Conservation (phyloP, 1,284 basidiomycete species). For the Calocybe gambosa region DNA sequence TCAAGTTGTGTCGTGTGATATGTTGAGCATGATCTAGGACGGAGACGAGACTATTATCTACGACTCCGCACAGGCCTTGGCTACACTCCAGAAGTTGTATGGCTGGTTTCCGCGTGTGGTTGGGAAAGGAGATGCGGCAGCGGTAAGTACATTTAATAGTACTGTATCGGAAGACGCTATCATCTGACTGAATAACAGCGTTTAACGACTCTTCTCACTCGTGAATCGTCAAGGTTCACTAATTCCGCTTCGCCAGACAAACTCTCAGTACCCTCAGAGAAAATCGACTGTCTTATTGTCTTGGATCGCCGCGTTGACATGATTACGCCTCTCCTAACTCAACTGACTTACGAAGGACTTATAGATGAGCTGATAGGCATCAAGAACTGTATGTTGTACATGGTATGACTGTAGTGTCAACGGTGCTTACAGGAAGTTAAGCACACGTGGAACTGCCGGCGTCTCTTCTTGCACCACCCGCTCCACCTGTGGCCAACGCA, state of each 20-base stretch:
- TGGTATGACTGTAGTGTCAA: neutral
- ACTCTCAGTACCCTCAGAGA: constrained; percentile 41
- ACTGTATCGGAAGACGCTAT: neutral
- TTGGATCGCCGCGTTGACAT: constrained; percentile 92
- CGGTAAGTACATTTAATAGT: constrained; percentile 43
- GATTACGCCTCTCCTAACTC: constrained; percentile 93
- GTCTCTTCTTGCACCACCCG: constrained; percentile 56
- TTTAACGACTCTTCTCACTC: constrained; percentile 67
- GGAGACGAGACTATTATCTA: constrained; percentile 92
- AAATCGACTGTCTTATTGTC: constrained; percentile 84
- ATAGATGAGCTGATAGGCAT: constrained; percentile 94
- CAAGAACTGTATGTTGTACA: constrained; percentile 64
- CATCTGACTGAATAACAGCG: constrained; percentile 42
- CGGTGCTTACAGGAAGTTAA: constrained; percentile 24
- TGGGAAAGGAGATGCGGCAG: constrained; percentile 90
- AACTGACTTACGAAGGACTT: constrained; percentile 95
- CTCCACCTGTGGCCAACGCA: constrained; percentile 30
- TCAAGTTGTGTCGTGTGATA: neutral
- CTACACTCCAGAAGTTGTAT: constrained; percentile 81
- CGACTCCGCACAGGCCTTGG: constrained; percentile 83
- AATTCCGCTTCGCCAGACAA: constrained; percentile 32
- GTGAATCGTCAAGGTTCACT: constrained; percentile 43
- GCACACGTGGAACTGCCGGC: constrained; percentile 90
- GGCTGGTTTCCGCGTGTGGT: constrained; percentile 90
- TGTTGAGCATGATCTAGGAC: constrained; percentile 47